Base-by-base conservation (phyloP, 352 stramenopile species). In the Phytophthora cryptogea region DNA sequence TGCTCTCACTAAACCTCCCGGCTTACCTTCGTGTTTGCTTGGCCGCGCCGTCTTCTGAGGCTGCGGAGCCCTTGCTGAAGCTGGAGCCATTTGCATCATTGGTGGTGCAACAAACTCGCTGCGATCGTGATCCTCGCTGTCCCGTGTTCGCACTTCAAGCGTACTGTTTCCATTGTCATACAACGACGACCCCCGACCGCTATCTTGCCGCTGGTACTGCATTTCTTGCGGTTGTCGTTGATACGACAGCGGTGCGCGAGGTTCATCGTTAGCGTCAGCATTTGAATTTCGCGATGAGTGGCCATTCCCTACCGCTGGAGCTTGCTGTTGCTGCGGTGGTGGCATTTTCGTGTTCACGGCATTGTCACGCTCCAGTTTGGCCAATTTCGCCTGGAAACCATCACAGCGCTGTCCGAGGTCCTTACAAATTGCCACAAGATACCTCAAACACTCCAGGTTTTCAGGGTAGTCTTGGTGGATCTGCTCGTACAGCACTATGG, bases 381-480 rank as follows among this genome's bases (percentile, higher is more conserved):
- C 86, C 16, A 98, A 63, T 49, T 97, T 96, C 3, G 88, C 74
- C 67, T 98, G 89, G 69, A 98, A 98, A 7, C 86, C 66, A 49
- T 98, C 93, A 53, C 90, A 98, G 27, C 84, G 84, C 64, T 96
- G 85, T 3, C 93, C 91, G 16, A 98, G 74, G 47, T 98, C 91
- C 56, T 98, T 97, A 73, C 92, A 98, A 56, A 98, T 95, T 31
- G 90, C 91, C 6, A 98, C 89, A 11, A 99, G 73, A 59, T 94
- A 93, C 20, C 86, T 72, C 40, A 93, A 57, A 66, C 91, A 98
- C 72, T 98, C 94, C 32, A 97, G 78, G 61, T 98, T 97, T 44
- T 98, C 88, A 3, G 94, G 96, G 67, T 98, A 97, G 32, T 97
- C 83, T 40, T 93, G 63, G 72, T 98, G 95, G 53, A 99, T 96